phyloP scores from a whole-genome alignment of 176 grass and related monocot species.

The Lolium perenne region DNA sequence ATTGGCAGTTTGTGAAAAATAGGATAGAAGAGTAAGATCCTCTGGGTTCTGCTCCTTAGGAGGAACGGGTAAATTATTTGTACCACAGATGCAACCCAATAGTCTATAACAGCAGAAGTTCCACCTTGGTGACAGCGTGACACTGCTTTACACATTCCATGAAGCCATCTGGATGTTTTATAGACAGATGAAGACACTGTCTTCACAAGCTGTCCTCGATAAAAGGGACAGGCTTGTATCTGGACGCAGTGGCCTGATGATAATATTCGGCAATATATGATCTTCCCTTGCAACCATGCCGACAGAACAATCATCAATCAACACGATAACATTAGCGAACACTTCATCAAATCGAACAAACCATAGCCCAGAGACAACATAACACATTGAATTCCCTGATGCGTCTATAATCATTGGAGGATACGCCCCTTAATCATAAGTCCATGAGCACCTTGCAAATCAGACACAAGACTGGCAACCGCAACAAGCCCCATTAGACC shows the following conservation, averaged over 20 bases:
- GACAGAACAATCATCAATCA: no score
- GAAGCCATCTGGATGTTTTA: conserved; percentile 74
- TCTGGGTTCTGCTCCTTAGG: no score
- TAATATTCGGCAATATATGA: conserved; percentile 55
- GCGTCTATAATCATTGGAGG: conserved; percentile 71
- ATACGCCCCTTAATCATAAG: conserved; percentile 59
- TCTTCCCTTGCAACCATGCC: conserved; percentile 38
- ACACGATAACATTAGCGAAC: no score
- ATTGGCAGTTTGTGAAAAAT: conserved; percentile 74
- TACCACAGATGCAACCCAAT: no score
- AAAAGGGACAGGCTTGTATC: conserved; percentile 69
- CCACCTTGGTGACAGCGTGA: conserved; percentile 72
- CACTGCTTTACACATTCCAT: conserved; percentile 55
- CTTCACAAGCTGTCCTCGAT: conserved; percentile 84
- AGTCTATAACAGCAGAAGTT: no score
- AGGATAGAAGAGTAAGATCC: conserved; percentile 79
- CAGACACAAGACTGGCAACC: conserved; percentile 72
- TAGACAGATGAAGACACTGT: conserved; percentile 82
- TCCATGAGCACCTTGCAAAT: conserved; percentile 57
- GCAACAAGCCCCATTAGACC: conserved; percentile 79
- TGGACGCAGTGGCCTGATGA: conserved; percentile 48
- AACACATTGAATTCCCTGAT: conserved; percentile 73
- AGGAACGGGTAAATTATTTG: no score
- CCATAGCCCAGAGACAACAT: no score
- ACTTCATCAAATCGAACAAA: no score